Percentiles rank a stretch among this genome's conserved stretches.
These are phyloP conservation scores for Cryoendolithus antarcticus DNA, from an alignment of 2,329 filamentous ascomycete species.

Conservation along the genomic window DNA sequence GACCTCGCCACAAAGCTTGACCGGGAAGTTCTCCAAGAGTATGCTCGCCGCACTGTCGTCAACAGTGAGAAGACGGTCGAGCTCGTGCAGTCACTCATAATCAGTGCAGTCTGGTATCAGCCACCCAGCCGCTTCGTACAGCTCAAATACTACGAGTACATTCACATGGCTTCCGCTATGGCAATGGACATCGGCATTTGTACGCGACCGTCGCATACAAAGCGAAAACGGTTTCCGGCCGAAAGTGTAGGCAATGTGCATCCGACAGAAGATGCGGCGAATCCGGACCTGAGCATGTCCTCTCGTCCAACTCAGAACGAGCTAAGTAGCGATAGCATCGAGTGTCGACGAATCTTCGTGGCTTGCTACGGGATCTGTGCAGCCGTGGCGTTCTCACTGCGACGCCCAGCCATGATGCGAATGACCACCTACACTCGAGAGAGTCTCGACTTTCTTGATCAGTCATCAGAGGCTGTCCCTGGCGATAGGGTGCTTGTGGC, in stretches of 20 bases:
- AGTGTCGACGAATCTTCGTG: slow-evolving; percentile 47
- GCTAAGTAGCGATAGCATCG: slow-evolving; percentile 42
- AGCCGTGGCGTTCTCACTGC: slow-evolving; percentile 50
- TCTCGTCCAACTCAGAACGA: slow-evolving; percentile 6
- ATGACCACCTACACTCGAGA: slow-evolving; percentile 51
- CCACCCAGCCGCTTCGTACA: slow-evolving; percentile 33
- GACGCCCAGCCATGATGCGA: slow-evolving; percentile 47
- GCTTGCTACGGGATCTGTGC: slow-evolving; percentile 47
- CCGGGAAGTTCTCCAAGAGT: slow-evolving; percentile 36
- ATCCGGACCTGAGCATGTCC: slow-evolving; percentile 18
- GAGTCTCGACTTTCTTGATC: slow-evolving; percentile 43
- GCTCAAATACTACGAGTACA: slow-evolving; percentile 39
- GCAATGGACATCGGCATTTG: slow-evolving; percentile 32
- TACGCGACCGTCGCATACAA: slow-evolving; percentile 6
- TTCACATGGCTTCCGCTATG: slow-evolving; percentile 41
- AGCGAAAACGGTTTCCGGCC: slow-evolving; percentile 7
- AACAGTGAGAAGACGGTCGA: slow-evolving; percentile 40
- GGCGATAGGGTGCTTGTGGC: slow-evolving; percentile 48
- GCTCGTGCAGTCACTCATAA: slow-evolving; percentile 37
- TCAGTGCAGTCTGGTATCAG: slow-evolving; percentile 39
- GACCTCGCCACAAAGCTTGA: slow-evolving; percentile 33
- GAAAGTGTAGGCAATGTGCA: slow-evolving; percentile 8
- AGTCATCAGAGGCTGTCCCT: slow-evolving; percentile 42
- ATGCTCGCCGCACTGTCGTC: slow-evolving; percentile 36
- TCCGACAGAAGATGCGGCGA: slow-evolving; percentile 13